Conservation (phyloP, 768 basidiomycete genomes). For the Kwoniella shandongensis region DNA sequence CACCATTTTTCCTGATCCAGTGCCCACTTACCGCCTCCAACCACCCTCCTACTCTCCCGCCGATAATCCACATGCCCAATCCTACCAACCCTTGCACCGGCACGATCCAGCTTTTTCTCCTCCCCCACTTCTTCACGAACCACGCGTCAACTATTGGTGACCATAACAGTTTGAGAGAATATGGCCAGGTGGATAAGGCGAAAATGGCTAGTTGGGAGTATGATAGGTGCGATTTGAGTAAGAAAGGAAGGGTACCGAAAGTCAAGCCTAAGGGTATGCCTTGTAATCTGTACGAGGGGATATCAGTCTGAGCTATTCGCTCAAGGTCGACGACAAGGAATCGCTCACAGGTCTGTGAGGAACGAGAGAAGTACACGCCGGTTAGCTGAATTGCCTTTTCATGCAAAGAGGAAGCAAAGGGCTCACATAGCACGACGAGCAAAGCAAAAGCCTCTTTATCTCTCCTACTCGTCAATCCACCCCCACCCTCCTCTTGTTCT, state of each 20-base stretch:
- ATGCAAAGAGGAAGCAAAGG: background rate
- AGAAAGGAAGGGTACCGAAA: conserved; percentile 92
- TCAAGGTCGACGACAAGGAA: too few relatives aligned
- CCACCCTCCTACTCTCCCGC: conserved; percentile 66
- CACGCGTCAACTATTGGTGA: conserved; percentile 94
- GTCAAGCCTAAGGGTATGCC: conserved; percentile 93
- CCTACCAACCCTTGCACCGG: conserved; percentile 94
- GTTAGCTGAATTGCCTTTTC: too few relatives aligned
- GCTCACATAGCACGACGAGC: conserved; percentile 80
- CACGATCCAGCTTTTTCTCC: conserved; percentile 97
- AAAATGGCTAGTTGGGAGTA: conserved; percentile 96
- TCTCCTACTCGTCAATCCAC: conserved; percentile 61
- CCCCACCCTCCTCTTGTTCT: conserved; percentile 27
- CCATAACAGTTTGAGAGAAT: conserved; percentile 95
- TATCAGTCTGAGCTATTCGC: background rate
- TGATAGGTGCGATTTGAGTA: conserved; percentile 89
- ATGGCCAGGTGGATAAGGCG: conserved; percentile 72
- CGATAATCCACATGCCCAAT: conserved; percentile 60
- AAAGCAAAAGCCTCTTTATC: conserved; percentile 84
- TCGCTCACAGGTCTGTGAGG: conserved; percentile 24
- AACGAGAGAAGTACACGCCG: too few relatives aligned
- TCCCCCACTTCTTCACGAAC: conserved; percentile 70
- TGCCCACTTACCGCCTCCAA: conserved; percentile 75
- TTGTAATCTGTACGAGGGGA: conserved; percentile 59
- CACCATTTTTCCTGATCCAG: too few relatives aligned